Conservation (phyloP, 208 protist genomes). For the Trypanosoma grayi region DNA sequence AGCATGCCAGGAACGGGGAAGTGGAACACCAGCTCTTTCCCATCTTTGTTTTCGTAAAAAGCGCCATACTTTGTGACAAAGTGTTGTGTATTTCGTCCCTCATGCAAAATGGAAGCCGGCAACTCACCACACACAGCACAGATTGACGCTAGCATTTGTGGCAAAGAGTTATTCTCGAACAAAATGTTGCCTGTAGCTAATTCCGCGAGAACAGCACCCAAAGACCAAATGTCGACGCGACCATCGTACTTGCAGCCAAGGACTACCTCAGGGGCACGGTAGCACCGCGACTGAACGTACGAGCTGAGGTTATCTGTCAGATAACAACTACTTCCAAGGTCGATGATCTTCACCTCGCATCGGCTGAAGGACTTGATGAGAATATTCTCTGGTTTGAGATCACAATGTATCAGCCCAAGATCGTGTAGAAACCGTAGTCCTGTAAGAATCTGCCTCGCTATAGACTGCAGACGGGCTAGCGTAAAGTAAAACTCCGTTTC, state of each 20-base stretch:
- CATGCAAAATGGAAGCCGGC: slow-evolving; percentile 34
- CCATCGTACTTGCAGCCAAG: slow-evolving; percentile 73
- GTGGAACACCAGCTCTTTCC: slow-evolving; percentile 25
- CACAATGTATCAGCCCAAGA: slow-evolving; percentile 83
- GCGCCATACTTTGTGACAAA: slow-evolving; percentile 33
- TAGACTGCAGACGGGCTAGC: slow-evolving; percentile 69
- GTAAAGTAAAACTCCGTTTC: slow-evolving; percentile 81
- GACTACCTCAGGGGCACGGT: slow-evolving; percentile 67
- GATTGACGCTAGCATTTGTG: slow-evolving; percentile 68
- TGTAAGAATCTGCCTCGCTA: slow-evolving; percentile 68
- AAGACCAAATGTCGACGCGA: slow-evolving; percentile 97
- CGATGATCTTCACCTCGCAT: slow-evolving; percentile 84
- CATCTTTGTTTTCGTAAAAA: slow-evolving; percentile 29
- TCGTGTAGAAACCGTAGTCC: slow-evolving; percentile 78
- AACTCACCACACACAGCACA: slow-evolving; percentile 44
- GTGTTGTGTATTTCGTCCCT: slow-evolving; percentile 39
- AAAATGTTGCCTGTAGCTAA: slow-evolving; percentile 75
- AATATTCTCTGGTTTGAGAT: slow-evolving; percentile 90
- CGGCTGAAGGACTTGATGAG: slow-evolving; percentile 72
- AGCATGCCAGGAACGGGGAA: slow-evolving; percentile 33
- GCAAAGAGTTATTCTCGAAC: slow-evolving; percentile 79
- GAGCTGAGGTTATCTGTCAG: slow-evolving; percentile 64
- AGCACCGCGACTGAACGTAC: slow-evolving; percentile 71
- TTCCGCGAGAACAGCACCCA: slow-evolving; percentile 93
- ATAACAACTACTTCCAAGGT: slow-evolving; percentile 85